Conservation (phyloP, 306 rosid species). For the Rubus idaeus region DNA sequence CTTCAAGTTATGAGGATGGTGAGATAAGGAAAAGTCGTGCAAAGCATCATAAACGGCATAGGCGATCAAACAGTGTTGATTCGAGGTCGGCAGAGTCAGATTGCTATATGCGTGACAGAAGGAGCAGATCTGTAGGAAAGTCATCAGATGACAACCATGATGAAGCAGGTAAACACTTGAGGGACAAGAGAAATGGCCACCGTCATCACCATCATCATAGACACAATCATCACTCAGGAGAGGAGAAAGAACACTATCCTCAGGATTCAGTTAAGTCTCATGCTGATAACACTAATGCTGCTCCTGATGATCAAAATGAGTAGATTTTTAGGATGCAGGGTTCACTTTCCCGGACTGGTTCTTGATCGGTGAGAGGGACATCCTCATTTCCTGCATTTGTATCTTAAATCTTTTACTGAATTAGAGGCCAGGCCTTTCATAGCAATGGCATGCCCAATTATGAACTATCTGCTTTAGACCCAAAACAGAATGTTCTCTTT, state of each 20-base stretch:
- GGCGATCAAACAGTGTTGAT: constrained; percentile 43
- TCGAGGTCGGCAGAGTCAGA: constrained; percentile 51
- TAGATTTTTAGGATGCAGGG: not conserved
- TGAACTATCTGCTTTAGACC: not conserved
- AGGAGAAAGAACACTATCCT: constrained; percentile 32
- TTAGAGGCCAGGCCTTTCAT: not conserved
- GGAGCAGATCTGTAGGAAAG: constrained; percentile 49
- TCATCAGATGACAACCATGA: constrained; percentile 55
- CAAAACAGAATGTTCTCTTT: too few relatives aligned
- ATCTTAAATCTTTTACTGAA: not conserved
- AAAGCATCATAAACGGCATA: constrained; percentile 50
- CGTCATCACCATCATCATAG: constrained; percentile 40
- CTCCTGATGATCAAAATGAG: constrained; percentile 1
- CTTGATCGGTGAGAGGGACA: not conserved
- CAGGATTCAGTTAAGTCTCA: constrained; percentile 22
- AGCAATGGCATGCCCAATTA: too few relatives aligned
- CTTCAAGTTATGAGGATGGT: constrained; percentile 40
- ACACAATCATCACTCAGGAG: constrained; percentile 37
- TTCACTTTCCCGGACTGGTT: not conserved
- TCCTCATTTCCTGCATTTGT: not conserved
- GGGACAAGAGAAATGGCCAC: constrained; percentile 38
- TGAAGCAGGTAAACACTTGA: constrained; percentile 33
- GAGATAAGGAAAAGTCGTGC: constrained; percentile 36
- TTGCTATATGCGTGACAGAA: constrained; percentile 16
- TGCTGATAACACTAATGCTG: constrained; percentile 24